Base-by-base conservation (phyloP, 2,329 filamentous ascomycete species). In the Aureobasidium sp. region DNA sequence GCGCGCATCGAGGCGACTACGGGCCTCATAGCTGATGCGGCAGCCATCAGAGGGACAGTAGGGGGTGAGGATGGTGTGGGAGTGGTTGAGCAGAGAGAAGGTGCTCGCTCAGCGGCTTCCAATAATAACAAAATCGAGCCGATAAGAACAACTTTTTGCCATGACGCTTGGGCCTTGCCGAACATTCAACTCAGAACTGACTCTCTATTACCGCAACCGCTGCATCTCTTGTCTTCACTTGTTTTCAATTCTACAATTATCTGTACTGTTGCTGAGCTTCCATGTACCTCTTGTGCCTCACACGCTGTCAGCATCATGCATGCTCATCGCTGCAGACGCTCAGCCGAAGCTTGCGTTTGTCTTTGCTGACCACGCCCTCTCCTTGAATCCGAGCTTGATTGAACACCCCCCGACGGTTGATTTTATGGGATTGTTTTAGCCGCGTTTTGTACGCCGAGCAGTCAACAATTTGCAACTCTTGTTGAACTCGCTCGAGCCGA, bases 1-100 rank as follows among this genome's bases (percentile, higher is more conserved):
- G 65, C 66, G 60, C 63, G 65, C 59, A 69, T 44, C 45, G 66
- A 67, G 53, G 64, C 68, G 31, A 47, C 53, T 41, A 48, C 41
- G 47, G 62, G 62, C 62, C 62, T 63, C 62, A 63, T 60, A 37
- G 56, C 62, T 52, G 62, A 53, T 53, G 53, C 55, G 36, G 53
- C 42, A 60, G 62, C 42, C 62, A 63, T 63, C 25, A 55, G 42
- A 60, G 44, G 25, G 36, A 20, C 17, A 37, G 34, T 34, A 9
- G 44, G 37, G 57, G 45, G 34, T 34, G 53, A 36, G 39, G 14
- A 8, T 11, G 41, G 29, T 29, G 53, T 45, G 29, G 53, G 55
- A 42, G 55, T 39, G 55, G 34, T 36, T 27, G 55, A 29, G 42
- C 20, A 44, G 55, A 59, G 55, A 48, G 55, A 59, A 59, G 34